These are phyloP conservation scores for Begonia fuchsioides DNA, from an alignment of 306 rosid genomes.

Conservation along the genomic window DNA sequence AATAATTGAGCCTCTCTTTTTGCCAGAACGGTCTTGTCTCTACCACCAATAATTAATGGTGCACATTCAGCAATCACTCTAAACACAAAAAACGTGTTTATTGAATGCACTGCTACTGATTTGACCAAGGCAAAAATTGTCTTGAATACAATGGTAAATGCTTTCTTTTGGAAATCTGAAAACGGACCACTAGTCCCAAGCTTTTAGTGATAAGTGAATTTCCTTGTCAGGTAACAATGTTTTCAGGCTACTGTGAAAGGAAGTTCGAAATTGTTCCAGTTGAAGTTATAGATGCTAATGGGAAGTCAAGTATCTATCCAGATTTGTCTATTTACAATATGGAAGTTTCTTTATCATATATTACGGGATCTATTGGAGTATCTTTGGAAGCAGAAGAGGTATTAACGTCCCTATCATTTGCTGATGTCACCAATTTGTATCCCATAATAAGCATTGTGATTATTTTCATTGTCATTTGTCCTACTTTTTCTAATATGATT, in stretches of 20 bases:
- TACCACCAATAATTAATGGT: slow-evolving; percentile 90
- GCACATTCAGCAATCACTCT: slow-evolving; percentile 86
- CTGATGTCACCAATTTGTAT: too few relatives aligned
- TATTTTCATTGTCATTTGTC: too few relatives aligned
- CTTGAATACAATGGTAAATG: slow-evolving; percentile 76
- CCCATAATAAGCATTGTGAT: too few relatives aligned
- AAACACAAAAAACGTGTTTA: slow-evolving; percentile 69
- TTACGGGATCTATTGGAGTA: slow-evolving; percentile 53
- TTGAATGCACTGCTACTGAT: slow-evolving; percentile 98
- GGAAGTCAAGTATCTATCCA: slow-evolving; percentile 57
- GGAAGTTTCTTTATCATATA: slow-evolving; percentile 74
- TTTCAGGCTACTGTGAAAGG: slow-evolving; percentile 52
- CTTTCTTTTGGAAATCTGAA: background rate
- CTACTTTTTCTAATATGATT: too few relatives aligned
- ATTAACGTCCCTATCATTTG: slow-evolving; percentile 1
- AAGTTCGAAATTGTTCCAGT: slow-evolving; percentile 84
- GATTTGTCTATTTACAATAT: slow-evolving; percentile 70
- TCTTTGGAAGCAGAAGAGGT: slow-evolving; percentile 72
- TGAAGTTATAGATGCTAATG: slow-evolving; percentile 69
- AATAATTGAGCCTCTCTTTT: background rate
- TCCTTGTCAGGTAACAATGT: slow-evolving; percentile 51
- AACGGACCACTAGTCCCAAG: too few relatives aligned
- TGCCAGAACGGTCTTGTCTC: slow-evolving; percentile 73
- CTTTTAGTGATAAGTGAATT: background rate
- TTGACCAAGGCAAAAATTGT: slow-evolving; percentile 89